Conservation (phyloP, 2,329 filamentous ascomycete species). For the Cytospora piceicola region DNA sequence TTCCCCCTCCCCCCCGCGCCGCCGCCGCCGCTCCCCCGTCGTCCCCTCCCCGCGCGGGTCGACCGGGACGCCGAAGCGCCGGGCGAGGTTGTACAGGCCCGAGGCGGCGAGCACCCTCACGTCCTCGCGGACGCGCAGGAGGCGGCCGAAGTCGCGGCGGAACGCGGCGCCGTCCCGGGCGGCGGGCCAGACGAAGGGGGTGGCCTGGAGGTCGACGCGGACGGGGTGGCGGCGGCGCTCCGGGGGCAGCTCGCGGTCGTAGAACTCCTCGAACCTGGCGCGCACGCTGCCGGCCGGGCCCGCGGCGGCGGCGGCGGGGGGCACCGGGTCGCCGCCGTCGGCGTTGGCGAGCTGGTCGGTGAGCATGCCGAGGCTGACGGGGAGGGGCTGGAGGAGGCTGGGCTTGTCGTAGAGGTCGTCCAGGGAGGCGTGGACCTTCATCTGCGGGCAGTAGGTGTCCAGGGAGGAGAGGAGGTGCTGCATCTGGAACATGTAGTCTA, state of each 20-base stretch:
- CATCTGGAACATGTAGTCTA: constrained; percentile 43
- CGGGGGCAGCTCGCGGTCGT: constrained; percentile 37
- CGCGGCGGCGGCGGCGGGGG: constrained; percentile 38
- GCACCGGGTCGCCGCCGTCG: constrained; percentile 26
- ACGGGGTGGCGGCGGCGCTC: constrained; percentile 39
- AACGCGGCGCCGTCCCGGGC: constrained; percentile 37
- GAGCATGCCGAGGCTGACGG: constrained; percentile 35
- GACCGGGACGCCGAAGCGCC: constrained; percentile 34
- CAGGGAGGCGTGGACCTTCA: constrained; percentile 42
- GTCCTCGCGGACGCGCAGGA: constrained; percentile 44
- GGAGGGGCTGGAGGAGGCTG: constrained; percentile 34
- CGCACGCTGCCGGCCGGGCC: constrained; percentile 31
- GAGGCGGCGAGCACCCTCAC: constrained; percentile 41
- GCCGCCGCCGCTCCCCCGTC: constrained; percentile 32
- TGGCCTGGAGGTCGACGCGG: constrained; percentile 39
- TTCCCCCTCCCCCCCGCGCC: constrained; percentile 3
- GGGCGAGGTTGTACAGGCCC: constrained; percentile 41
- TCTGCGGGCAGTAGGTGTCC: constrained; percentile 41
- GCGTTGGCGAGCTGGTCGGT: constrained; percentile 31
- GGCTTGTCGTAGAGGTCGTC: constrained; percentile 42
- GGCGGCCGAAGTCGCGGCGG: constrained; percentile 43
- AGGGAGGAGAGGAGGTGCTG: constrained; percentile 40
- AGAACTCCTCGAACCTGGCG: constrained; percentile 34
- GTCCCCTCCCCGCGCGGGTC: constrained; percentile 38
- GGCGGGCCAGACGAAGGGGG: constrained; percentile 39